phyloP scores from a whole-genome alignment of 192 early-diverging fungal species.

The Oehlia diaphana region DNA sequence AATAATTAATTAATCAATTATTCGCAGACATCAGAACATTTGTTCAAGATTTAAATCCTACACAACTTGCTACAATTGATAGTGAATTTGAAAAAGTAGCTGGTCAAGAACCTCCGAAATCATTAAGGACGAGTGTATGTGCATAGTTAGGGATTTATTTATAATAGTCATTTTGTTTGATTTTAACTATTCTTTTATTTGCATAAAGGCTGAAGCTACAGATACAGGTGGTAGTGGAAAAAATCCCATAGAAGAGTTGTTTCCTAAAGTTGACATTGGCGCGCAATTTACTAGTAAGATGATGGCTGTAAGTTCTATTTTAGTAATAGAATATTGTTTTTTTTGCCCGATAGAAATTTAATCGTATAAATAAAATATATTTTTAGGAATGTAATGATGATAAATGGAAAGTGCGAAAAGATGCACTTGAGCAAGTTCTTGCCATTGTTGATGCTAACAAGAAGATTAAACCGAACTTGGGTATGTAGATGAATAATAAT shows the following conservation, averaged over 20 bases:
- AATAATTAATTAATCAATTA: background rate
- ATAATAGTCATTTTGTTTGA: background rate
- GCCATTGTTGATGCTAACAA: slow-evolving; percentile 80
- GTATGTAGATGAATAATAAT: slow-evolving; percentile 21
- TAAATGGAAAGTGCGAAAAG: slow-evolving; percentile 94
- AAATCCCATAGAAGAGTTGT: slow-evolving; percentile 78
- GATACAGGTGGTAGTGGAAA: slow-evolving; percentile 30
- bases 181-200: background rate
- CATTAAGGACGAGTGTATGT: slow-evolving; percentile 51
- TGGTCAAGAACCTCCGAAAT: slow-evolving; percentile 62
- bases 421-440: slow-evolving; percentile 81
- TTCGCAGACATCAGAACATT: slow-evolving; percentile 72
- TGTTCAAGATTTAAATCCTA: slow-evolving; percentile 84
- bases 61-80: slow-evolving; percentile 81
- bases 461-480: slow-evolving; percentile 77
- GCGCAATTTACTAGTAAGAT: slow-evolving; percentile 59
- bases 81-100: slow-evolving; percentile 91
- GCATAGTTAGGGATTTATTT: background rate
- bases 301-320: slow-evolving; percentile 35
- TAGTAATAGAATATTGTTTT: slow-evolving; percentile 6
- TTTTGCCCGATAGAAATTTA: slow-evolving; percentile 7
- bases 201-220: slow-evolving; percentile 31
- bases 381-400: slow-evolving; percentile 67
- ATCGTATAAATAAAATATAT: slow-evolving; percentile 2
- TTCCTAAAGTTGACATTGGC: slow-evolving; percentile 84